A percentile compares a stretch with the other conserved stretches of the same genome.
phyloP scores from a whole-genome alignment of 345 rosid species.

The Acer yangbiense region DNA sequence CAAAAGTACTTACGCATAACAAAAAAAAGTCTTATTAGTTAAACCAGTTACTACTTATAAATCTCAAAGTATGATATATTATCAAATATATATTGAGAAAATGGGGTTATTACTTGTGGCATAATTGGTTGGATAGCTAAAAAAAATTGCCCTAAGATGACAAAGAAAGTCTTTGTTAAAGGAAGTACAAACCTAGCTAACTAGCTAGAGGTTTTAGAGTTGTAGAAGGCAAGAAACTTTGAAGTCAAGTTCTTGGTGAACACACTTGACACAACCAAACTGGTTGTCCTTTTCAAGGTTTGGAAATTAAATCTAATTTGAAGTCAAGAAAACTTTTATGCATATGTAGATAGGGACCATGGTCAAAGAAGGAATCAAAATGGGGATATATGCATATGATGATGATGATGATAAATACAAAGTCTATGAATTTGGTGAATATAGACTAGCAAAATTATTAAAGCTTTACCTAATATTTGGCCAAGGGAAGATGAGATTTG shows the following conservation, averaged over 20 bases:
- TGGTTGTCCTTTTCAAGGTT: conserved; percentile 29
- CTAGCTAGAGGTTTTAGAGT: neutral
- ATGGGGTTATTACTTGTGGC: neutral
- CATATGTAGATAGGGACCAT: conserved; percentile 6
- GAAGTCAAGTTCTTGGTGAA: neutral
- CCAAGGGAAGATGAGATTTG: neutral
- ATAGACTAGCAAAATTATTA: neutral
- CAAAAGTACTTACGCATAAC: neutral
- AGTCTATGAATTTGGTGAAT: neutral
- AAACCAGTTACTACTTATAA: too few species aligned
- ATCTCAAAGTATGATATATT: too few species aligned
- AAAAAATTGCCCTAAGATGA: neutral
- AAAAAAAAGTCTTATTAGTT: neutral
- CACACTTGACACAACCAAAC: neutral
- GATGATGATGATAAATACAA: too few species aligned
- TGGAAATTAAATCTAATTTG: conserved; percentile 2
- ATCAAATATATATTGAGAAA: neutral
- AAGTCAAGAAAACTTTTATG: neutral
- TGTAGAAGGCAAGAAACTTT: neutral
- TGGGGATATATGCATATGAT: neutral
- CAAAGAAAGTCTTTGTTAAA: neutral
- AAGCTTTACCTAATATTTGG: neutral
- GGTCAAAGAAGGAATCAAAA: conserved; percentile 15
- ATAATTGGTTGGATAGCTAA: neutral
- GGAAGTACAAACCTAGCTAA: neutral